Evolutionary conservation across 192 early-diverging fungal species (phyloP).

Genomic region (Diversispora epigaea): DNA sequence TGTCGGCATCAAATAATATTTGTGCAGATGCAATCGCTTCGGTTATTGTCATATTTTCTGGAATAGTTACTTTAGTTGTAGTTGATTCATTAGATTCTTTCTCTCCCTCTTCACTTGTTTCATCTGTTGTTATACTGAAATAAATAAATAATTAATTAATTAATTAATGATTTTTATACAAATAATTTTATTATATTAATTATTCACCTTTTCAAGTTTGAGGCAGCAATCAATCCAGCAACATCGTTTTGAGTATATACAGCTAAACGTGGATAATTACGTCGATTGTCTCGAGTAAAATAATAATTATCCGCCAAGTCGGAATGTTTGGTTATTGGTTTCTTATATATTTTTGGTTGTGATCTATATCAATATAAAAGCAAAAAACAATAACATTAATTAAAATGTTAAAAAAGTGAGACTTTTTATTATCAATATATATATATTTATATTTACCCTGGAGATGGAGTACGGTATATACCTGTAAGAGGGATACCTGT

Average conservation of each 20-base stretch:
- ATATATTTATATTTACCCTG: conserved; percentile 7
- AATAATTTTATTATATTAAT: neutral
- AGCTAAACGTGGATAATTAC: conserved; percentile 86
- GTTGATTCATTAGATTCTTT: conserved; percentile 6
- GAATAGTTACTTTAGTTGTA: neutral
- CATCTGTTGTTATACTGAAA: conserved; percentile 15
- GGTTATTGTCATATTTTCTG: conserved; percentile 44
- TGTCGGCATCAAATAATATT: conserved; percentile 49
- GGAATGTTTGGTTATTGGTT: conserved; percentile 55
- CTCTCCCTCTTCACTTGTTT: neutral
- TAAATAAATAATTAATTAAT: neutral
- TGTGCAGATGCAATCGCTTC: conserved; percentile 52
- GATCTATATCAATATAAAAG: conserved; percentile 11
- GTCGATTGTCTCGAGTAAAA: conserved; percentile 85
- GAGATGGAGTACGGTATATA: conserved; percentile 29
- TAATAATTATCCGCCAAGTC: conserved; percentile 84
- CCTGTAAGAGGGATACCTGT: conserved; percentile 22
- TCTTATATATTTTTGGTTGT: conserved; percentile 54
- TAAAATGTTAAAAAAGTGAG: neutral
- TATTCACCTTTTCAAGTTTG: conserved; percentile 31
- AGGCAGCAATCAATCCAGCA: conserved; percentile 58
- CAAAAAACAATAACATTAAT: too few relatives aligned
- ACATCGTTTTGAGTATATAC: conserved; percentile 80
- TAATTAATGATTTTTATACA: neutral
- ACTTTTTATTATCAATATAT: neutral